Conservation (phyloP, 2,329 filamentous ascomycete genomes). For the Epichloe coenophiala region DNA sequence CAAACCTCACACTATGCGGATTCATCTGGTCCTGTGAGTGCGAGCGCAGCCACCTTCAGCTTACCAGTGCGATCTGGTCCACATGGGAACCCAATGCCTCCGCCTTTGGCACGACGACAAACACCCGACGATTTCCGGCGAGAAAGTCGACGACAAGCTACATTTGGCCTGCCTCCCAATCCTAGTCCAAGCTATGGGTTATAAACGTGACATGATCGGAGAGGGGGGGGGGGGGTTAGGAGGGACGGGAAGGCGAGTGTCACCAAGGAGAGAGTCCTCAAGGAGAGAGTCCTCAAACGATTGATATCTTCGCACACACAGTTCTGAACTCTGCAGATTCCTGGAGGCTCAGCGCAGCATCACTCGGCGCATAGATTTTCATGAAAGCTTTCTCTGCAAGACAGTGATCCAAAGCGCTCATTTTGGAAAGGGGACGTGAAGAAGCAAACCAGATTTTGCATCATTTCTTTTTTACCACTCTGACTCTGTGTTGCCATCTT, state of each 20-base stretch:
- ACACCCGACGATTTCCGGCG: slow-evolving; percentile 39
- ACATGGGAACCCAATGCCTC: slow-evolving; percentile 42
- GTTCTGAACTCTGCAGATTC: slow-evolving; percentile 5
- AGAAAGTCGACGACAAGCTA: slow-evolving; percentile 39
- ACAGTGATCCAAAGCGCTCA: slow-evolving; percentile 1
- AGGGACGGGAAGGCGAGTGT: not conserved
- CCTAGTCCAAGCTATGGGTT: slow-evolving; percentile 24
- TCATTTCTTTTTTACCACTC: not conserved
- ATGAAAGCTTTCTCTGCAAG: slow-evolving; percentile 2
- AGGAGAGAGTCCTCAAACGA: not conserved
- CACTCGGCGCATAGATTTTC: slow-evolving; percentile 20
- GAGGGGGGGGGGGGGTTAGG: too few species aligned
- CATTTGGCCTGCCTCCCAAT: slow-evolving; percentile 35
- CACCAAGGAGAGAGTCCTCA: not conserved
- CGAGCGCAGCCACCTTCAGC: slow-evolving; percentile 39
- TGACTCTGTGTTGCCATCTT: not conserved
- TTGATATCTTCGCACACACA: not conserved
- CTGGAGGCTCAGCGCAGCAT: slow-evolving; percentile 19
- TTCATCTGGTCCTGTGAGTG: slow-evolving; percentile 26
- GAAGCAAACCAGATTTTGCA: not conserved
- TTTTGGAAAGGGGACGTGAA: not conserved
- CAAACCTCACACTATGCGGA: slow-evolving; percentile 28
- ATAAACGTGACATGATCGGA: slow-evolving; percentile 5
- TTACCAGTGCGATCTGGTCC: slow-evolving; percentile 53
- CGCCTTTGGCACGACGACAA: slow-evolving; percentile 46